Conservation (phyloP, 2,329 filamentous ascomycete genomes). For the Phoma sp. region DNA sequence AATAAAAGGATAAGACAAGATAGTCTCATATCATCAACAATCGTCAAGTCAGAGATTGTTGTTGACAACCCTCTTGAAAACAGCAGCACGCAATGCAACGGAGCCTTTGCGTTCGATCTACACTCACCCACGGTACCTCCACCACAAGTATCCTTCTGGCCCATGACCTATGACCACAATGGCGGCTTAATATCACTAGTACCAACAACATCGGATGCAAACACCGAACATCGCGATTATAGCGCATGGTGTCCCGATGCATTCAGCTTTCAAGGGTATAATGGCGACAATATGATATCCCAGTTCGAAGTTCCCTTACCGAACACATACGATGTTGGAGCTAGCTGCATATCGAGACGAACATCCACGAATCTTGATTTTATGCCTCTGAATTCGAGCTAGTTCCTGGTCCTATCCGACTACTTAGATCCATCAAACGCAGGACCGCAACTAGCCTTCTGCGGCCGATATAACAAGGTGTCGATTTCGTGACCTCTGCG, state of each 20-base stretch:
- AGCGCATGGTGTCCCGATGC: not conserved
- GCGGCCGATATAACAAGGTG: too few species aligned
- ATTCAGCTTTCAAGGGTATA: not conserved
- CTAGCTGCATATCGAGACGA: not conserved
- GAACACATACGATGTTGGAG: not conserved
- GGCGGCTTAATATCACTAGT: not conserved
- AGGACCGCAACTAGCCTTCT: too few species aligned
- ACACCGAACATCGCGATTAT: not conserved
- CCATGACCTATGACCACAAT: not conserved
- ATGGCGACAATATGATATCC: too few species aligned
- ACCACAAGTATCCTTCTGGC: not conserved
- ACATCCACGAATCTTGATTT: conserved; percentile 5
- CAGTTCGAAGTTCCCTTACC: not conserved
- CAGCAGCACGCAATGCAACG: not conserved
- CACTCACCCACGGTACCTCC: too few species aligned
- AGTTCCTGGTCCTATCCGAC: not conserved
- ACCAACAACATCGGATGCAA: not conserved
- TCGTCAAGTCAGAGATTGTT: not conserved
- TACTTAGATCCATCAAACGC: not conserved
- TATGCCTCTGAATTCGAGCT: not conserved
- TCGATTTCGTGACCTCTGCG: not conserved
- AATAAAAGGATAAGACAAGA: conserved; percentile 1
- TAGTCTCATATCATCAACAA: not conserved
- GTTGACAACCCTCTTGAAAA: not conserved
- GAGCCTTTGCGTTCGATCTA: not conserved